Percentiles rank a stretch among this genome's conserved stretches.
These are phyloP conservation scores for Jacaranda copaia DNA, from an alignment of 257 asterid genomes.

Conservation along the genomic window DNA sequence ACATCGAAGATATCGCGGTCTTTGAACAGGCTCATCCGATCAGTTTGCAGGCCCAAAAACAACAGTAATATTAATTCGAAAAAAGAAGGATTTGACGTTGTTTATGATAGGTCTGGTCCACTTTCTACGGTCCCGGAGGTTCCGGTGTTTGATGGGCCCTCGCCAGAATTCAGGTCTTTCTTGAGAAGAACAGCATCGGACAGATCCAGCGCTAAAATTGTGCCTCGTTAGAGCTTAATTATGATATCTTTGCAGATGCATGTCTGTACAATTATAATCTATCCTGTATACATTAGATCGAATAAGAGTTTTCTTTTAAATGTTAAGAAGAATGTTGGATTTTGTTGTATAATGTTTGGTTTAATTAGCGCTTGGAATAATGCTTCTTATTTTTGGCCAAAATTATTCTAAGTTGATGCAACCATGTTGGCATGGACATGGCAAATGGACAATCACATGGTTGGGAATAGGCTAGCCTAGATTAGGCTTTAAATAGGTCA, in stretches of 20 bases:
- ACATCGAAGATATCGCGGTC: constrained; percentile 58
- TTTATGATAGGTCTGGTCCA: constrained; percentile 49
- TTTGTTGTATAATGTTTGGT: no score
- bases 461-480: no score
- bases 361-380: no score
- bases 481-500: no score
- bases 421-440: no score
- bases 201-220: constrained; percentile 36
- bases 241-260: not conserved
- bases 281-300: not conserved
- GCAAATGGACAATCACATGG: no score
- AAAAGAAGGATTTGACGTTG: constrained; percentile 48
- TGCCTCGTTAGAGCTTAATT: constrained; percentile 24
- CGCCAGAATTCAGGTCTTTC: constrained; percentile 70
- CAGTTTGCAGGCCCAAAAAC: constrained; percentile 52
- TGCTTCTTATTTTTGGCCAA: no score
- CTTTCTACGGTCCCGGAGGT: constrained; percentile 70
- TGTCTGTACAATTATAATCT: not conserved
- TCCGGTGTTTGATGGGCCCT: constrained; percentile 60
- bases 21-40: constrained; percentile 59
- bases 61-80: constrained; percentile 7
- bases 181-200: constrained; percentile 67
- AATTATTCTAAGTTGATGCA: no score
- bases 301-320: not conserved
- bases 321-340: no score